Evolutionary conservation across 345 rosid genomes (phyloP), one percentile per base, ranked within the genome.

Genomic region (Chamaenerion angustifolium): DNA sequence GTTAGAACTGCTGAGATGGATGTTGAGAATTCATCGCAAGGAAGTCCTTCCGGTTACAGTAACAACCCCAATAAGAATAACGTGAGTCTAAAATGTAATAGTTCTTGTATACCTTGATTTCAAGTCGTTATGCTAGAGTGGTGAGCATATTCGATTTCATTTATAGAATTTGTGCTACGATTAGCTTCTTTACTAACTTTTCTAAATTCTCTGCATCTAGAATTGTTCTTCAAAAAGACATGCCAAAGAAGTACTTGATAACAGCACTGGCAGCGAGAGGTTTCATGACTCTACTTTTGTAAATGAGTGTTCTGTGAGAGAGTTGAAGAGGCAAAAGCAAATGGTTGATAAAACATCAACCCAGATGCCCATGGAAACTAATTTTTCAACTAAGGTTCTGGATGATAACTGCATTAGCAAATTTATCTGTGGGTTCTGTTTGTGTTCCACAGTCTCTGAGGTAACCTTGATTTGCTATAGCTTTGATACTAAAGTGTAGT

Each of bases 371-470:
- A 7, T 11, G 14, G 50, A 43, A 13, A n/a, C 16, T 6, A 7
- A 12, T 10, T 10, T 9, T 31, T 37, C 40, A 47, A 7, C 51
- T 54, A 31, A 31, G 45, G 14, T 14, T 40, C 44, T 56, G 37
- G 66, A 60, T 43, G 52, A 55, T 50, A 48, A 62, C 12, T 53
- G 53, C 45, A 17, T 57, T 23, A 63, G 31, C 40, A 49, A 56
- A 19, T 54, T 57, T 21, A 57, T 61, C 25, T 89, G 97, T 75
- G 90, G 66, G 43, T 89, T 89, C 69, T 89, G 97, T 67, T 87
- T 71, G 40, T 69, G 87, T 16, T 63, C 71, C 46, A 67, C 15
- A 16, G 53, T 73, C 53, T 64, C 90, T 17, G 76, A 76, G 85
- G 97, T 85, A 66, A 50, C 12, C 41, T 54, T 25, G 54, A 37